A percentile compares a stretch with the other conserved stretches of the same genome.
phyloP scores from a whole-genome alignment of 352 stramenopile species.

The Globisporangium ultimum region DNA sequence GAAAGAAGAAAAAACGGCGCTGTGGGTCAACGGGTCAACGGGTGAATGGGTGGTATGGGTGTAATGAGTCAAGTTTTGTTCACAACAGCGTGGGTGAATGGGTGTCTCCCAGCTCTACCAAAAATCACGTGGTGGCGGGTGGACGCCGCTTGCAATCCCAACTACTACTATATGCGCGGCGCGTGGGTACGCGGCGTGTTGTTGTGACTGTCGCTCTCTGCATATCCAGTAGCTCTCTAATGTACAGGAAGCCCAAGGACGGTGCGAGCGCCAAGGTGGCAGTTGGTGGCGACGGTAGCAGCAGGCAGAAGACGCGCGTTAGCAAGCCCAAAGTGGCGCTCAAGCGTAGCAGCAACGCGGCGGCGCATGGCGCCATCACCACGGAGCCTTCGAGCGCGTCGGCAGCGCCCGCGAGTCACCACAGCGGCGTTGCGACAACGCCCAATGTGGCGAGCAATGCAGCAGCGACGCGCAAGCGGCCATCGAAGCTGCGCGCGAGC shows the following conservation, averaged over 20 bases:
- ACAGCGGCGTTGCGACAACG: background rate
- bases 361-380: background rate
- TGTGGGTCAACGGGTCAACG: too few species aligned
- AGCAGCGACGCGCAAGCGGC: conserved; percentile 10
- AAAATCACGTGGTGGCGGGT: too few species aligned
- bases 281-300: background rate
- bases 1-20: too few species aligned
- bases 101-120: too few species aligned
- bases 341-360: conserved; percentile 5
- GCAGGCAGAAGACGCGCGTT: conserved; percentile 2
- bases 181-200: too few species aligned
- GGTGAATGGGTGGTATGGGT: too few species aligned
- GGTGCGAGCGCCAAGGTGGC: background rate
- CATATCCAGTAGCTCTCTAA: background rate
- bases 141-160: background rate
- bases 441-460: too few species aligned
- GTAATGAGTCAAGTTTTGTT: too few species aligned
- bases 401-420: background rate
- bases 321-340: conserved; percentile 16
- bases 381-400: too few species aligned
- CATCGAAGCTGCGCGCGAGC: conserved; percentile 57
- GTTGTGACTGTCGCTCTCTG: background rate
- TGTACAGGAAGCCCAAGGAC: conserved; percentile 12
- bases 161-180: background rate
- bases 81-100: too few species aligned